Conservation (phyloP, 192 early-diverging fungal species). For the Pilobolus umbonatus region DNA sequence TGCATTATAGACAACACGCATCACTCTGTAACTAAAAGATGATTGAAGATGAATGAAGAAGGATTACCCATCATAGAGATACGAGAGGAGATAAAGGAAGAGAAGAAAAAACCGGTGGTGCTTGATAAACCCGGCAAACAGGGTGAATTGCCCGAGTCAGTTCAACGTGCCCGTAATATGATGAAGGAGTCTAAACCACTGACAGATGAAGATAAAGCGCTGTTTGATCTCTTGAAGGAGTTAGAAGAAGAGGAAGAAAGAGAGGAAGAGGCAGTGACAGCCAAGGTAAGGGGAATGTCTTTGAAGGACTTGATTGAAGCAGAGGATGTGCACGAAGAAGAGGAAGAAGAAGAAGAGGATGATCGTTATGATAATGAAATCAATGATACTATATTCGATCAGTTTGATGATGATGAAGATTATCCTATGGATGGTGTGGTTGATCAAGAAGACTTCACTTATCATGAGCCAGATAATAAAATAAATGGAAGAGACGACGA, state of each 20-base stretch:
- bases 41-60: conserved; percentile 64
- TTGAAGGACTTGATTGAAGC: conserved; percentile 26
- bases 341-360: conserved; percentile 40
- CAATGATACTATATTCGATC: conserved; percentile 30
- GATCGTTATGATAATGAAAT: conserved; percentile 42
- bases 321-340: conserved; percentile 40
- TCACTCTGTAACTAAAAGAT: neutral
- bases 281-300: conserved; percentile 31
- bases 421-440: conserved; percentile 30
- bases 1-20: neutral
- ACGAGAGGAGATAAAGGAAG: conserved; percentile 39
- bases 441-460: conserved; percentile 27
- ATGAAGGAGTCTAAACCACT: neutral
- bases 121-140: neutral
- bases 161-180: conserved; percentile 12
- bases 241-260: conserved; percentile 70
- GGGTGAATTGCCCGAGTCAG: neutral
- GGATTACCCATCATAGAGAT: conserved; percentile 76
- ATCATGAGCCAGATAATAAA: no score
- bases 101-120: neutral
- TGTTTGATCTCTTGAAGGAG: conserved; percentile 52
- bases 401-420: conserved; percentile 38
- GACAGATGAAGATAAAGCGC: conserved; percentile 37
- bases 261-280: conserved; percentile 39
- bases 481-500: no score